Base-by-base conservation (phyloP, 2,329 filamentous ascomycete genomes). In the Phoma sp. region DNA sequence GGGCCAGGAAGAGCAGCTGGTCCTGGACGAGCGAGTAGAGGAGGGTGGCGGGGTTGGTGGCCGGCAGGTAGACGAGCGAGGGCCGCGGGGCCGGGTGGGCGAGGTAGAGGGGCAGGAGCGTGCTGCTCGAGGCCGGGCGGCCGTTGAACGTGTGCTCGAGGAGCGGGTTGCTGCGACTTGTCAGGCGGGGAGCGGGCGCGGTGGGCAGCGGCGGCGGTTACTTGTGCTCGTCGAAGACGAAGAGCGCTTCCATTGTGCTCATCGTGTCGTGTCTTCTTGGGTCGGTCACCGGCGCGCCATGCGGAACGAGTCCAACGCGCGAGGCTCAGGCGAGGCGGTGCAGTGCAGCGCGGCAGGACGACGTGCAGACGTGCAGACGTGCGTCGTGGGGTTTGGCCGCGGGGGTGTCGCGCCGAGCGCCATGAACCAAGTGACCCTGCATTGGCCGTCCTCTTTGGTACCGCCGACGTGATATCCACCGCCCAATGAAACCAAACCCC, bases 221-320 rank as follows among this genome's bases (percentile, higher is more conserved):
- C 93, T 93, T 92, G 79, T 93, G 87, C 81, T 97, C 93, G 85
- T 98, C 93, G 77, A 90, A 97, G 75, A 99, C 92, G 81, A 98
- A 94, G 71, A 99, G 83, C 74, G 94, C 95, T 82, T 98, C 94
- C 73, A 99, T 90, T 73, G 90, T 87, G 80, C 91, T 78, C 80
- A 82, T 82, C 5, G 53, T 47, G 76, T 56, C 6, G 22, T 4
- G 22, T 24, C 22, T 4, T 24, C 22, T 4, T 36, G 21, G 22
- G 15, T 39, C 31, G 51, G 55, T 61, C 51, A 55, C 55, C 54
- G 55, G 38, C 29, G 39, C 54, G 60, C 60, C 62, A 70, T 66
- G 56, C 43, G 53, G 7, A 41, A 58, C 43, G 22, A n/a, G 17
- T 3, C 21, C 12, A 21, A 40, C 9, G 5, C 15, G 38, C 8